A percentile compares a stretch with the other conserved stretches of the same genome.
phyloP scores from a whole-genome alignment of 1,284 basidiomycete species.

The Exobasidium cylindrosporum region DNA sequence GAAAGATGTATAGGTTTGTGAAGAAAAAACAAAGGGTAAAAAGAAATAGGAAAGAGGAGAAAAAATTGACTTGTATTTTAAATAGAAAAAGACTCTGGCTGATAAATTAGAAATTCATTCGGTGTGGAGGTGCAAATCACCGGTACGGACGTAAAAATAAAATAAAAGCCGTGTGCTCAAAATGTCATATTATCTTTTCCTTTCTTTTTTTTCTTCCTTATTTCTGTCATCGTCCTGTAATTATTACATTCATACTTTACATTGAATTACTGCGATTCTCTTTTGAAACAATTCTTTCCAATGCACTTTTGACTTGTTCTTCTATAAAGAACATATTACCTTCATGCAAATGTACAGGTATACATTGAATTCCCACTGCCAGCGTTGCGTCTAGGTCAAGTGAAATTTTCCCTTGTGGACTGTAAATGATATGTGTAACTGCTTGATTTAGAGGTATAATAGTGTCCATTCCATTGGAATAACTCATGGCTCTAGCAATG shows the following conservation, averaged over 20 bases:
- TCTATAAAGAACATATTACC: not conserved
- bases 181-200: too few relatives aligned
- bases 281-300: not conserved
- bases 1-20: not conserved
- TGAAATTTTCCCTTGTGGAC: constrained; percentile 59
- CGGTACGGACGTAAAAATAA: too few relatives aligned
- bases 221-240: too few relatives aligned
- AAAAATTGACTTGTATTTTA: too few relatives aligned
- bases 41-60: too few relatives aligned
- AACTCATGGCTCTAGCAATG: constrained; percentile 19
- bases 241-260: too few relatives aligned
- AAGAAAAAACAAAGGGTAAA: not conserved
- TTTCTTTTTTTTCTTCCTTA: too few relatives aligned
- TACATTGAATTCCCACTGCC: constrained; percentile 20
- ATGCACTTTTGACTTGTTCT: not conserved
- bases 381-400: constrained; percentile 16
- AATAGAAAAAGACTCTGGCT: too few relatives aligned
- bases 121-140: too few relatives aligned
- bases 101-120: too few relatives aligned
- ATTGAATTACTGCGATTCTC: too few relatives aligned
- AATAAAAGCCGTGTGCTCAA: too few relatives aligned
- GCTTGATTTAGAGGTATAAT: constrained; percentile 62
- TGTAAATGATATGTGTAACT: constrained; percentile 77
- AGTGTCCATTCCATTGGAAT: constrained; percentile 71
- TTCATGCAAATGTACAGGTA: constrained; percentile 13